A percentile compares a stretch with the other conserved stretches of the same genome.
These are phyloP conservation scores for Astrephomene gubernaculifera DNA, from an alignment of 139 green algal species.

Conservation along the genomic window DNA sequence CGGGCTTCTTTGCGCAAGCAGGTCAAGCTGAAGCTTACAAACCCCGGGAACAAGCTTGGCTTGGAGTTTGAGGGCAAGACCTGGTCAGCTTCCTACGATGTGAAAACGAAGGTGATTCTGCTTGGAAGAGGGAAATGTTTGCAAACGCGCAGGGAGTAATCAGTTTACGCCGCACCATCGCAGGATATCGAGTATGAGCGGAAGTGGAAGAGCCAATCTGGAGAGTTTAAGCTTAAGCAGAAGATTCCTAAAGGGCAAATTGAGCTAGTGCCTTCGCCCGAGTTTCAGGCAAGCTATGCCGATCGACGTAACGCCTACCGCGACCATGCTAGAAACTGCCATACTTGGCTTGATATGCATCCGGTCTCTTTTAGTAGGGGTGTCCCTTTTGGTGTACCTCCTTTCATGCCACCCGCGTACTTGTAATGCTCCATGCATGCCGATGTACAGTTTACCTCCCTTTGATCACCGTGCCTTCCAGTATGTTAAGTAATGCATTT, in stretches of 20 bases:
- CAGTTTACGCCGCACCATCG: neutral
- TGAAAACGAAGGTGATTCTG: slow-evolving; percentile 14
- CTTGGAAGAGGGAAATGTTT: neutral
- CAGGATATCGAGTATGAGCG: slow-evolving; percentile 27
- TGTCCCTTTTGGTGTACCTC: no score
- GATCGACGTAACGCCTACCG: slow-evolving; percentile 25
- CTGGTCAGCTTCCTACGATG: neutral
- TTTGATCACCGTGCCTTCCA: no score
- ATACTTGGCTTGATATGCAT: no score
- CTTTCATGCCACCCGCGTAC: no score
- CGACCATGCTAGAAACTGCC: no score
- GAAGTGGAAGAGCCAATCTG: slow-evolving; percentile 18
- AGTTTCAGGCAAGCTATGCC: slow-evolving; percentile 14
- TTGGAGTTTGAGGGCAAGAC: slow-evolving; percentile 25
- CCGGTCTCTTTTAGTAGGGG: no score
- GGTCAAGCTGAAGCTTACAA: slow-evolving; percentile 40
- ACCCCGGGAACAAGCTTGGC: neutral
- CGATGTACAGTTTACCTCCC: no score
- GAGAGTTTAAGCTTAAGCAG: slow-evolving; percentile 49
- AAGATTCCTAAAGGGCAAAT: slow-evolving; percentile 1
- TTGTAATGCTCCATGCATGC: no score
- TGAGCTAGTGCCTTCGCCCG: slow-evolving; percentile 18
- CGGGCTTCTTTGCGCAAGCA: neutral
- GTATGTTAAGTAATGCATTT: no score
- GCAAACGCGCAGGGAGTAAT: neutral